These are phyloP conservation scores for Sugiyamaella boreocaroliniensis DNA, from an alignment of 805 yeast genomes.

Conservation along the genomic window DNA sequence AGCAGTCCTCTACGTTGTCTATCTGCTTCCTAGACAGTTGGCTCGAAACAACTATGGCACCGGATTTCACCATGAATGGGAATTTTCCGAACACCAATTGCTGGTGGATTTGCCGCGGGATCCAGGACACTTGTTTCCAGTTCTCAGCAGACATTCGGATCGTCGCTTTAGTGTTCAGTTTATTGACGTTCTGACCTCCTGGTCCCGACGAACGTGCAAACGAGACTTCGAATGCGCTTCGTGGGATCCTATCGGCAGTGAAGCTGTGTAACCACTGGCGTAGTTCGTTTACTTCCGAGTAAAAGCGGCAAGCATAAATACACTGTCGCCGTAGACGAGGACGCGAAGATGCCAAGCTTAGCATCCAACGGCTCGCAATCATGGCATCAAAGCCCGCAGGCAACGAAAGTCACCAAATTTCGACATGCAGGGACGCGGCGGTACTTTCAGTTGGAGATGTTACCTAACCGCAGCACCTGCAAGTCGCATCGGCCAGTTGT, in stretches of 20 bases:
- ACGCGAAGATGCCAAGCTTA: neutral
- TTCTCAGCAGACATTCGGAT: slow-evolving; percentile 39
- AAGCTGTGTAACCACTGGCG: slow-evolving; percentile 39
- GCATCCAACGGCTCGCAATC: too few relatives aligned
- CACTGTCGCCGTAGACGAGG: neutral
- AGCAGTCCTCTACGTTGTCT: slow-evolving; percentile 51
- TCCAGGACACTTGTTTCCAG: slow-evolving; percentile 49
- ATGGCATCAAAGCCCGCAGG: too few relatives aligned
- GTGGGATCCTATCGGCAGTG: slow-evolving; percentile 37
- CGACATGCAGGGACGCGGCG: too few relatives aligned
- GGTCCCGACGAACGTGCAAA: slow-evolving; percentile 70
- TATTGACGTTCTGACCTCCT: slow-evolving; percentile 85
- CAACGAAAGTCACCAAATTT: too few relatives aligned
- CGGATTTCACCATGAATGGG: slow-evolving; percentile 49
- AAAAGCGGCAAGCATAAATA: neutral
- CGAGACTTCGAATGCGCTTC: slow-evolving; percentile 37
- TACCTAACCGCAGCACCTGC: too few relatives aligned
- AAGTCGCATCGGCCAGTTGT: too few relatives aligned
- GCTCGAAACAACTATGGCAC: slow-evolving; percentile 53
- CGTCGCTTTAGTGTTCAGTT: slow-evolving; percentile 59
- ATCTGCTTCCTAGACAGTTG: slow-evolving; percentile 55
- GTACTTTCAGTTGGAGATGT: too few relatives aligned
- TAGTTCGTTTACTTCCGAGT: neutral
- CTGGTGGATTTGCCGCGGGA: slow-evolving; percentile 45
- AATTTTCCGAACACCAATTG: slow-evolving; percentile 37